Evolutionary conservation across 2,329 filamentous ascomycete species (phyloP).

Genomic region (Fusarium pseudocircinatum): DNA sequence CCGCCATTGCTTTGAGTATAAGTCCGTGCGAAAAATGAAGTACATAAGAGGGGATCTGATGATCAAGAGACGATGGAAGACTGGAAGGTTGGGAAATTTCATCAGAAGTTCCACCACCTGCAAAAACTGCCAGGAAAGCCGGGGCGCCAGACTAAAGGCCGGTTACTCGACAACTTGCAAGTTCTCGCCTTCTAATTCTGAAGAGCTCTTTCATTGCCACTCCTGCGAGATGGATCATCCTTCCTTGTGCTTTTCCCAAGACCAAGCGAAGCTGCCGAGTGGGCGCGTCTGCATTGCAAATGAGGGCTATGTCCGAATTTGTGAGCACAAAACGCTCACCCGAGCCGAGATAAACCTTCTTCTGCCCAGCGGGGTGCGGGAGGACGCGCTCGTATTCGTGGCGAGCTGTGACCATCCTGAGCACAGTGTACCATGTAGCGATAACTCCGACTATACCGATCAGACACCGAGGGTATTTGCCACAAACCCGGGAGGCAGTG

Average conservation of each 20-base stretch:
- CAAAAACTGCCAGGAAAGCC: not conserved
- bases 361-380: not conserved
- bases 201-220: not conserved
- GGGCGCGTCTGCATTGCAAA: not conserved
- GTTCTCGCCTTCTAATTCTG: fast-evolving
- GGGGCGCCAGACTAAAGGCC: not conserved
- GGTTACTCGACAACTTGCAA: not conserved
- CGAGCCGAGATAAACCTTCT: not conserved
- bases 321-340: not conserved
- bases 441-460: not conserved
- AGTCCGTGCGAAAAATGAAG: too few species aligned
- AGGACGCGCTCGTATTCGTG: not conserved
- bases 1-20: not conserved
- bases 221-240: not conserved
- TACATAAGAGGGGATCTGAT: fast-evolving
- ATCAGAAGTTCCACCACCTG: not conserved
- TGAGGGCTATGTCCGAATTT: not conserved
- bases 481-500: not conserved
- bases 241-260: not conserved
- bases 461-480: not conserved
- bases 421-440: not conserved
- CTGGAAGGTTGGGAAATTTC: not conserved
- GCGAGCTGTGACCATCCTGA: not conserved
- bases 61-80: not conserved
- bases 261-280: not conserved